Evolutionary conservation across 1,284 basidiomycete species (phyloP).

Genomic region (Ceratobasidium sp.): DNA sequence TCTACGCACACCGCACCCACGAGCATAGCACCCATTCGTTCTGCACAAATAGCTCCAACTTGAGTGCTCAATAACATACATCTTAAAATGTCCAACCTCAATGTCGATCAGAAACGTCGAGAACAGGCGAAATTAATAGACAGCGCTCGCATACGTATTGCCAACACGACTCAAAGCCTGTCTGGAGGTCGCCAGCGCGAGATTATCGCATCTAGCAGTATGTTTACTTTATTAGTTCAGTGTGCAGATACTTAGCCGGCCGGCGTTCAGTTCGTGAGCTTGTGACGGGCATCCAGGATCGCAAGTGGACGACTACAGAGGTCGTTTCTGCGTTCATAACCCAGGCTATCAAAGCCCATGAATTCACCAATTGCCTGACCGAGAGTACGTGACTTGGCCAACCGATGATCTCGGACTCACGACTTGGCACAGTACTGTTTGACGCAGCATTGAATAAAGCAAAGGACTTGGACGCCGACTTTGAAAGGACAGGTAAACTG

Average conservation of each 20-base stretch:
- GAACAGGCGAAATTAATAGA: no score
- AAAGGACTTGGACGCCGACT: slow-evolving; percentile 68
- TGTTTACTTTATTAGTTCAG: not conserved
- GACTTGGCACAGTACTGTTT: slow-evolving; percentile 63
- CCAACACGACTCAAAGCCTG: no score
- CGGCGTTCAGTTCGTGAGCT: slow-evolving; percentile 62
- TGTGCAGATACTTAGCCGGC: not conserved
- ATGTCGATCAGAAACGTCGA: no score
- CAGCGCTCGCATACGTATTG: no score
- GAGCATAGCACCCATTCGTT: no score
- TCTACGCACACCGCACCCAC: no score
- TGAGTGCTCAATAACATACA: no score
- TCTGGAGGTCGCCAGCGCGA: not conserved
- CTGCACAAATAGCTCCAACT: no score
- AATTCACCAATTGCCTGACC: slow-evolving; percentile 74
- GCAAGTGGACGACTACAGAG: slow-evolving; percentile 74
- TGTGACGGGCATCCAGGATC: slow-evolving; percentile 60
- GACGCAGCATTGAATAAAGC: slow-evolving; percentile 69
- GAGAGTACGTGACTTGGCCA: slow-evolving; percentile 59
- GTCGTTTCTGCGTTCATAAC: slow-evolving; percentile 78
- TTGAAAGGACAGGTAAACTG: slow-evolving; percentile 62
- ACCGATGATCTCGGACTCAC: slow-evolving; percentile 11
- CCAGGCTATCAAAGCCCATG: slow-evolving; percentile 68
- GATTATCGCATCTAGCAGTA: slow-evolving; percentile 16
- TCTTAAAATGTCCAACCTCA: no score